Evolutionary conservation across 345 rosid genomes (phyloP).

Genomic region (Salix exigua): DNA sequence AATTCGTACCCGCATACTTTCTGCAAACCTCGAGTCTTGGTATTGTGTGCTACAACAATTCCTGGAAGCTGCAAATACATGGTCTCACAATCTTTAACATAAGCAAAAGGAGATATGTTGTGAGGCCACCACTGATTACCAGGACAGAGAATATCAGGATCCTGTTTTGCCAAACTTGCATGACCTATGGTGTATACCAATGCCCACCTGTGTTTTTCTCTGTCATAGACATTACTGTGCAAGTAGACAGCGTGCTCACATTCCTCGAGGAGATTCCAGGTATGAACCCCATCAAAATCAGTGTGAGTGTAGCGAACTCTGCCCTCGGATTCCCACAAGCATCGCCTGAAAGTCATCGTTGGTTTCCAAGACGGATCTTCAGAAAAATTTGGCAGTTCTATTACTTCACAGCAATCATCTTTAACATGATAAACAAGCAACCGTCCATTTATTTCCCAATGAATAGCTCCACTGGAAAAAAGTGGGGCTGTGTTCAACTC

Average conservation of each 20-base stretch:
- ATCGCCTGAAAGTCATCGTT: conserved; percentile 1
- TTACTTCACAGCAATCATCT: not conserved
- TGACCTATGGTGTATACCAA: conserved; percentile 7
- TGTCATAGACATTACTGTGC: not conserved
- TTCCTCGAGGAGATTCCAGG: conserved; percentile 19
- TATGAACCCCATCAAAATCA: conserved; percentile 21
- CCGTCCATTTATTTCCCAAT: conserved; percentile 15
- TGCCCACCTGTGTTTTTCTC: conserved; percentile 15
- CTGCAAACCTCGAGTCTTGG: not conserved
- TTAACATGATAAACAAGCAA: conserved; percentile 15
- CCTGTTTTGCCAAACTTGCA: not conserved
- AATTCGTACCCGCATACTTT: conserved; percentile 3
- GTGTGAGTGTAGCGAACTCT: conserved; percentile 11
- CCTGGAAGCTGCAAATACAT: conserved; percentile 17
- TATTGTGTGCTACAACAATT: conserved; percentile 14
- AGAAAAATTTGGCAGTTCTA: conserved; percentile 2
- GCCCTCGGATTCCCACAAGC: conserved; percentile 24
- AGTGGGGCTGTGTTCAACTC: not conserved
- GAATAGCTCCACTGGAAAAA: conserved; percentile 18
- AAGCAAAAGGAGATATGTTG: conserved; percentile 9
- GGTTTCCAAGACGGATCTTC: conserved; percentile 13
- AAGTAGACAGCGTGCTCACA: conserved; percentile 11
- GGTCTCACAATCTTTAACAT: conserved; percentile 8
- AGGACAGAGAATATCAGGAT: not conserved
- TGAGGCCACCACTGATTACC: not conserved